Percentiles rank a stretch among this genome's conserved stretches.
These are phyloP conservation scores for Stagonosporopsis vannaccii DNA, from an alignment of 2,329 filamentous ascomycete species.

Conservation along the genomic window DNA sequence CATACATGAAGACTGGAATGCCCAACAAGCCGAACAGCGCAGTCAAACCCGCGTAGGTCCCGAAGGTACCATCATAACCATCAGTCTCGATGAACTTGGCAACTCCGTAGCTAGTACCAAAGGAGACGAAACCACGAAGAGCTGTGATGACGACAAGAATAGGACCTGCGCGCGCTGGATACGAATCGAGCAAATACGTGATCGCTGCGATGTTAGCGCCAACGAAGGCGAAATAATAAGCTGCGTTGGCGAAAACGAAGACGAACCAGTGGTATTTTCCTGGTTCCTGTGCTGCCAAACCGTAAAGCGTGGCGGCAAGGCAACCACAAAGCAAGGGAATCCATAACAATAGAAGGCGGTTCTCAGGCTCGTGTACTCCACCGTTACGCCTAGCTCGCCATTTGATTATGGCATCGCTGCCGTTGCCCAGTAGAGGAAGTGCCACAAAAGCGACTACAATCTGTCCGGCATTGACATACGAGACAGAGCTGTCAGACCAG, in stretches of 20 bases:
- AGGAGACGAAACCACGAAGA: slow-evolving; percentile 56
- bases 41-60: slow-evolving; percentile 40
- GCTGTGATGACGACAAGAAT: slow-evolving; percentile 57
- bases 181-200: slow-evolving; percentile 56
- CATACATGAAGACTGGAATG: slow-evolving; percentile 39
- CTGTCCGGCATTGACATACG: slow-evolving; percentile 32
- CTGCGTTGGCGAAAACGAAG: slow-evolving; percentile 39
- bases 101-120: slow-evolving; percentile 53
- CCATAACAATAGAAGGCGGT: slow-evolving; percentile 50
- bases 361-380: slow-evolving; percentile 50
- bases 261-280: slow-evolving; percentile 47
- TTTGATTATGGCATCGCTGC: slow-evolving; percentile 45
- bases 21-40: slow-evolving; percentile 40
- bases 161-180: slow-evolving; percentile 53
- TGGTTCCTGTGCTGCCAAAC: slow-evolving; percentile 42
- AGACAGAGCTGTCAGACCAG: slow-evolving; percentile 24
- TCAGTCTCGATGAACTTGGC: slow-evolving; percentile 40
- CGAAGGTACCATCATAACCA: slow-evolving; percentile 46
- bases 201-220: slow-evolving; percentile 56
- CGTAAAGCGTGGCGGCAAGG: slow-evolving; percentile 27
- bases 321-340: slow-evolving; percentile 49
- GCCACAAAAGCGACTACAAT: slow-evolving; percentile 44
- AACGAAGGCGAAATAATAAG: slow-evolving; percentile 50
- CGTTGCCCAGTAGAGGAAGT: slow-evolving; percentile 34
- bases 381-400: slow-evolving; percentile 44